These are phyloP conservation scores for Penicillium sclerotigenum DNA, from an alignment of 2,329 filamentous ascomycete species.

Conservation along the genomic window DNA sequence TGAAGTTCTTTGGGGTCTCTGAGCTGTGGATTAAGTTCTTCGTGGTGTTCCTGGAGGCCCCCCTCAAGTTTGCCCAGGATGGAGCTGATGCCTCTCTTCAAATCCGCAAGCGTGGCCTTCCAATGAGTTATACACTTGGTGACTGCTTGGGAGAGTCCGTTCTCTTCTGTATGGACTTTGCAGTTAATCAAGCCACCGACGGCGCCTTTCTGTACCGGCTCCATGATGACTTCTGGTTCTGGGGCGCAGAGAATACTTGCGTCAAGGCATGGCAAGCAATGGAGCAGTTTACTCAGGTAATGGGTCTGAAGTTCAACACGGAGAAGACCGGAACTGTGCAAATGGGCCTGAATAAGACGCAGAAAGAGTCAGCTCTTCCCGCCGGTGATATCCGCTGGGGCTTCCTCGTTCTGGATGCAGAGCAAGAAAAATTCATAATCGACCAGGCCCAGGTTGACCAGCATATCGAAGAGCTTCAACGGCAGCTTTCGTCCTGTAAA, in stretches of 20 bases:
- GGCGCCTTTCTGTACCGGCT: constrained; percentile 59
- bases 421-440: constrained; percentile 56
- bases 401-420: constrained; percentile 55
- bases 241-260: constrained; percentile 55
- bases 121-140: constrained; percentile 58
- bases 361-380: constrained; percentile 41
- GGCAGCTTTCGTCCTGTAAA: constrained; percentile 55
- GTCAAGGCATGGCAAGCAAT: constrained; percentile 60
- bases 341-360: constrained; percentile 28
- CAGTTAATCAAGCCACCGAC: constrained; percentile 57
- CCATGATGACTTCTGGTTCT: constrained; percentile 67
- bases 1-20: constrained; percentile 60
- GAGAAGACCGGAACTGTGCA: constrained; percentile 56
- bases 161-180: constrained; percentile 64
- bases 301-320: constrained; percentile 58
- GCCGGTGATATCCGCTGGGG: constrained; percentile 57
- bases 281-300: constrained; percentile 52
- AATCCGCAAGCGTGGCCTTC: constrained; percentile 55
- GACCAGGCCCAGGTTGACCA: constrained; percentile 57
- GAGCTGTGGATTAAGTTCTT: constrained; percentile 60
- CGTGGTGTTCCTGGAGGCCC: constrained; percentile 55
- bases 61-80: constrained; percentile 57
- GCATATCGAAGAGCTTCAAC: constrained; percentile 58
- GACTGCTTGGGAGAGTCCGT: constrained; percentile 59
- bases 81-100: constrained; percentile 45